These are phyloP conservation scores for Anacardium occidentale DNA, from an alignment of 345 rosid species.

Conservation along the genomic window DNA sequence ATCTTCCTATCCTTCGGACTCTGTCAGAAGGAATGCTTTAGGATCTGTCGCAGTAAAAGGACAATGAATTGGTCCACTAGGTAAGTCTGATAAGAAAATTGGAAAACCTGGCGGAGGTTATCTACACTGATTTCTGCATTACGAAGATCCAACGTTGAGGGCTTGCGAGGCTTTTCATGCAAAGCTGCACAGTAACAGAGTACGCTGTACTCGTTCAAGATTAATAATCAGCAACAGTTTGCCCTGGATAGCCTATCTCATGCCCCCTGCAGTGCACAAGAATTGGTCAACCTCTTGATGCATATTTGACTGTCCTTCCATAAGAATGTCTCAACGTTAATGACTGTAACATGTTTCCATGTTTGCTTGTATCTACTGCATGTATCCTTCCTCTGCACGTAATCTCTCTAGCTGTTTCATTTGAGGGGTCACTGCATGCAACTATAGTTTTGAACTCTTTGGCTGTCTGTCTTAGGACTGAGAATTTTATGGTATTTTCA, in stretches of 20 bases:
- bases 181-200: conserved; percentile 60
- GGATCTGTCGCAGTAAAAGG: background rate
- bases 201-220: conserved; percentile 5
- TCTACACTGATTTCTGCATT: conserved; percentile 84
- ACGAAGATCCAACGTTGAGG: conserved; percentile 78
- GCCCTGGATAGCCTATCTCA: background rate
- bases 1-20: conserved; percentile 79
- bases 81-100: conserved; percentile 3
- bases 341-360: background rate
- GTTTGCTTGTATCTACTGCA: background rate
- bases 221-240: background rate
- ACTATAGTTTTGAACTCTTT: too few species aligned
- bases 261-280: background rate
- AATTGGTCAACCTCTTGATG: background rate
- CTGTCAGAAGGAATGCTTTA: background rate
- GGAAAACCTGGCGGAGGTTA: conserved; percentile 65
- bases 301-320: background rate
- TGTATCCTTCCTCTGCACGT: background rate
- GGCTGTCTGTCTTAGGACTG: background rate
- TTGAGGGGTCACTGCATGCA: too few species aligned
- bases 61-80: background rate
- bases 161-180: conserved; percentile 71
- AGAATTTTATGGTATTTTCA: background rate
- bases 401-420: too few species aligned
- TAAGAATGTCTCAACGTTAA: background rate